Evolutionary conservation across 2,329 filamentous ascomycete genomes (phyloP), one percentile per base, ranked within the genome.

Genomic region (Trichoderma sp.): DNA sequence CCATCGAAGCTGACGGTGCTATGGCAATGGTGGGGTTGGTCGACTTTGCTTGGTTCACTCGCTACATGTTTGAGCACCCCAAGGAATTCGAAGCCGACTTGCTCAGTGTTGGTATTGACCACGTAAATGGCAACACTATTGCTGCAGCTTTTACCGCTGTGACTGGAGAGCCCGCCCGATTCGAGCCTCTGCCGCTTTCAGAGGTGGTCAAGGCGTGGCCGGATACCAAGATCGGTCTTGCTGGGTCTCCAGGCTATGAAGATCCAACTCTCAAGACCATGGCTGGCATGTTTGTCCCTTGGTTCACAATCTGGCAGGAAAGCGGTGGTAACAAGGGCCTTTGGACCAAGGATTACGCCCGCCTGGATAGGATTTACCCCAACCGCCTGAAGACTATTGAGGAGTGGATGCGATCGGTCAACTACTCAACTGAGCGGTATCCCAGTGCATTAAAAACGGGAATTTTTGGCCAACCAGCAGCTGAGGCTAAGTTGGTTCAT

Each of bases 381-480:
- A 58, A 60, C 1, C 56, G 69, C 15, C 64, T 70, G 2, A 69
- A 45, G 54, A 67, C 64, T 2, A 57, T 69, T 4, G 69, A 69
- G 37, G 39, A 70, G n/a, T 70, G 69, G 69, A 69, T 70, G 69
- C 39, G 57, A 15, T 70, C 67, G 7, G 68, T 70, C 12, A 34
- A 59, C 15, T 70, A 69, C 25, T 66, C 64, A n/a, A 32, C 56
- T 13, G 67, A 68, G 0, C 53, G 12, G 10, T 32, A 75, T n/a
- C 17, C 25, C 1, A n/a, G 6, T 12, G 32, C 32, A 2, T 19
- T 52, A 5, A 59, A 57, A 42, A 32, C 64, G 6, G 54, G 42
- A 3, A n/a, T 63, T 12, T 63, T 63, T 9, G 15, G 59, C 32
- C 25, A 9, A 29, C 12, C 19, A 19, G 17, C 25, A 6, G 8